These are phyloP conservation scores for Auriscalpium orientale DNA, from an alignment of 768 basidiomycete species.

Conservation along the genomic window DNA sequence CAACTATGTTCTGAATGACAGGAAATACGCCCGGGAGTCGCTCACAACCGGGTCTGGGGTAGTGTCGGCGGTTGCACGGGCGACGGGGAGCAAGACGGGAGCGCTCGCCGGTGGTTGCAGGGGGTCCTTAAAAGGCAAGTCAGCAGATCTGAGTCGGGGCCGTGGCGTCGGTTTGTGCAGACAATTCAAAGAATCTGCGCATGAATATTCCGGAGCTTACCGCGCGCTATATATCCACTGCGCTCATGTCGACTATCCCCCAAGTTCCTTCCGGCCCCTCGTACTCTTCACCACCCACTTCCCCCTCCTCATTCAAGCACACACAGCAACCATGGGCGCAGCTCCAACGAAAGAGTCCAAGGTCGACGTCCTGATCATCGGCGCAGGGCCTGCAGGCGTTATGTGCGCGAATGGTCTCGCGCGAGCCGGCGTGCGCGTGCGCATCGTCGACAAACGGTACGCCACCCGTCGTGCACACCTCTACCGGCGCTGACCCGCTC, in stretches of 20 bases:
- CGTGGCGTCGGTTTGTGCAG: no score
- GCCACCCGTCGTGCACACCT: not conserved
- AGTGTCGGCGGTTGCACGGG: no score
- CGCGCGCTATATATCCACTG: not conserved
- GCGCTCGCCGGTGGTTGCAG: no score
- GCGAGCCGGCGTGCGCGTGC: conserved; percentile 47
- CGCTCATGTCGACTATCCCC: not conserved
- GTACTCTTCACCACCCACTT: not conserved
- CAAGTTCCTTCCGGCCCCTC: not conserved
- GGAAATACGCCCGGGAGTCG: no score
- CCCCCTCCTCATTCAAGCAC: not conserved
- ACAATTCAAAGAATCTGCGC: no score
- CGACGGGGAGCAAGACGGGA: no score
- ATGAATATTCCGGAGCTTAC: no score
- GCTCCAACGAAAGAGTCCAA: conserved; percentile 24
- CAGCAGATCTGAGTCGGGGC: no score
- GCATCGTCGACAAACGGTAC: conserved; percentile 53
- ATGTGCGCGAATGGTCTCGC: conserved; percentile 65
- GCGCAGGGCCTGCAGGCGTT: conserved; percentile 54
- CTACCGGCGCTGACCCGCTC: not conserved
- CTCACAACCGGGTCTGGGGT: no score
- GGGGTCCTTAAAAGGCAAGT: no score
- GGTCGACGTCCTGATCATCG: conserved; percentile 55
- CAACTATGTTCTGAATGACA: no score
- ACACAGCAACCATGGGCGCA: no score